Conservation (phyloP, 78 protist genomes). For the Dictyostelium capitatum region DNA sequence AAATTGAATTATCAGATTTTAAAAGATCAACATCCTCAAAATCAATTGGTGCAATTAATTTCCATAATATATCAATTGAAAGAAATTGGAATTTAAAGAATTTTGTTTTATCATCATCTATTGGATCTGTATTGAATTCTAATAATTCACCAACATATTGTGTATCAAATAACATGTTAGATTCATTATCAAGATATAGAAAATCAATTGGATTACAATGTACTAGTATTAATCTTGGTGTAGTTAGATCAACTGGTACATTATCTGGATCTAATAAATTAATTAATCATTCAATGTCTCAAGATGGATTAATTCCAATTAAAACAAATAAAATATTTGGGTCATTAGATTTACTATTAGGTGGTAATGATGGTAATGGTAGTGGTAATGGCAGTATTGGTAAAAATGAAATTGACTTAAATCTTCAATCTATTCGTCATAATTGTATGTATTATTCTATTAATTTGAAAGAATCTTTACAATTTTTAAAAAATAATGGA, state of each 20-base stretch:
- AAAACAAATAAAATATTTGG: neutral
- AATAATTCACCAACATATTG: slow-evolving; percentile 76
- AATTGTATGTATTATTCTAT: neutral
- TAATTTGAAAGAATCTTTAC: neutral
- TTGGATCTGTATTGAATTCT: slow-evolving; percentile 23
- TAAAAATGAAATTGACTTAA: neutral
- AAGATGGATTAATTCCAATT: too few relatives aligned
- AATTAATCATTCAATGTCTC: too few relatives aligned
- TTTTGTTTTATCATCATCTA: slow-evolving; percentile 65
- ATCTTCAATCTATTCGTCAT: neutral
- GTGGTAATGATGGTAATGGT: neutral
- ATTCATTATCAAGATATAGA: slow-evolving; percentile 63
- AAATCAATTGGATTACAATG: slow-evolving; percentile 29
- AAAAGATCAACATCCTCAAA: slow-evolving; percentile 26
- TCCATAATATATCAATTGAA: slow-evolving; percentile 34
- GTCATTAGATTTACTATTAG: neutral
- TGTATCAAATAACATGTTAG: slow-evolving; percentile 84
- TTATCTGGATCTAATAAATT: too few relatives aligned
- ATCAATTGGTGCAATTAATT: slow-evolving; percentile 73
- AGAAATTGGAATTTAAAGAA: neutral
- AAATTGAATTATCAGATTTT: neutral
- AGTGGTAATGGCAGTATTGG: too few relatives aligned
- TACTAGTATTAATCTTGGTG: slow-evolving; percentile 63
- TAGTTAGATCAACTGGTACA: slow-evolving; percentile 27
- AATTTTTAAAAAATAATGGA: neutral